A percentile compares a stretch with the other conserved stretches of the same genome.
These are phyloP conservation scores for Vanderwaltozyma verrucispora DNA, from an alignment of 805 yeast genomes.

Conservation along the genomic window DNA sequence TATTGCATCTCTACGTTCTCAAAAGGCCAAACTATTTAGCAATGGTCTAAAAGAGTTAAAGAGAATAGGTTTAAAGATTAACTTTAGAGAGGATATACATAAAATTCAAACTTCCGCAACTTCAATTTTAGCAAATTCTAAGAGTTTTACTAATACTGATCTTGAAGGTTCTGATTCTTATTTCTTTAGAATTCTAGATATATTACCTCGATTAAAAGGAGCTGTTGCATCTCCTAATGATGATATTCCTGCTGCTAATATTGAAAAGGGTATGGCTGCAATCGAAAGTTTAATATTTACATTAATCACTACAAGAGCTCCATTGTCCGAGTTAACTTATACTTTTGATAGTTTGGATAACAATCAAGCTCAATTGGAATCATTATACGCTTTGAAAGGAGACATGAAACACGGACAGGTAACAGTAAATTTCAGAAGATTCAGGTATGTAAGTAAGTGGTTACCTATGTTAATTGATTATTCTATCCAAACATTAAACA, in stretches of 20 bases:
- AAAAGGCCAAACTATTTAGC: constrained; percentile 69
- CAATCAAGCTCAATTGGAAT: constrained; percentile 16
- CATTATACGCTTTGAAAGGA: constrained; percentile 11
- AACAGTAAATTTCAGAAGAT: constrained; percentile 4
- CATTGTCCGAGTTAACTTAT: constrained; percentile 29
- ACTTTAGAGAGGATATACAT: constrained; percentile 55
- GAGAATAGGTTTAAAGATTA: constrained; percentile 64
- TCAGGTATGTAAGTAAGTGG: constrained; percentile 19
- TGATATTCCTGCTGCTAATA: constrained; percentile 63
- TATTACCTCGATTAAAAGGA: constrained; percentile 69
- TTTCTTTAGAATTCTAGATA: constrained; percentile 63
- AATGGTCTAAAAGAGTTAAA: constrained; percentile 65
- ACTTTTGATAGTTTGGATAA: constrained; percentile 12
- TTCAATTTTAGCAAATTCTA: constrained; percentile 45
- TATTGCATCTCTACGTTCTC: constrained; percentile 63
- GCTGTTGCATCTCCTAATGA: constrained; percentile 49
- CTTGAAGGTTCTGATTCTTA: constrained; percentile 40
- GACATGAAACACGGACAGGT: constrained; percentile 12
- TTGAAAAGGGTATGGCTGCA: constrained; percentile 66
- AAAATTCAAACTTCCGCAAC: constrained; percentile 53
- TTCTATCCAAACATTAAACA: constrained; percentile 16
- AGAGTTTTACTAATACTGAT: constrained; percentile 32
- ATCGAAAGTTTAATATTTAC: constrained; percentile 59
- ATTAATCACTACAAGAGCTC: constrained; percentile 43
- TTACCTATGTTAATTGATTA: constrained; percentile 29